Conservation (phyloP, 1,284 basidiomycete genomes). For the Ganoderma meredithae region DNA sequence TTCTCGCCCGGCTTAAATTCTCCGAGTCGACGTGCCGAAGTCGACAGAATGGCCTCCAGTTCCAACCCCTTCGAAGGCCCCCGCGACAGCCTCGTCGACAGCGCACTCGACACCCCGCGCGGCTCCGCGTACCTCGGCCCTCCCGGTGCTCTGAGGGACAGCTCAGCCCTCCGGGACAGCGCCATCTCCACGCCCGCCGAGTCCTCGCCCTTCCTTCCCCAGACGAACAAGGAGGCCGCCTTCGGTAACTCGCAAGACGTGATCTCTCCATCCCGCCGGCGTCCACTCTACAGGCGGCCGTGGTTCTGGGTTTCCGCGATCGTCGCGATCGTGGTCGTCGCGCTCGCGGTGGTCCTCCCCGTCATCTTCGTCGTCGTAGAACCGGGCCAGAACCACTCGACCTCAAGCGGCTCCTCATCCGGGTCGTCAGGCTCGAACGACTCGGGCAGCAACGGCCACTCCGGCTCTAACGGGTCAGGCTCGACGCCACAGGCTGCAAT, state of each 20-base stretch:
- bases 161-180: conserved; percentile 12
- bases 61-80: conserved; percentile 9
- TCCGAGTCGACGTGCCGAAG: neutral
- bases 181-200: conserved; percentile 22
- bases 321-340: conserved; percentile 35
- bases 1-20: conserved; percentile 3
- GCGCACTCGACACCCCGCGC: conserved; percentile 20
- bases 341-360: conserved; percentile 49
- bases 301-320: conserved; percentile 33
- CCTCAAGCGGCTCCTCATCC: conserved; percentile 15
- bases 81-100: conserved; percentile 18
- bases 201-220: conserved; percentile 21
- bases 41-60: conserved; percentile 7
- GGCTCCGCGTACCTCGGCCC: conserved; percentile 23
- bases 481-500: conserved; percentile 18
- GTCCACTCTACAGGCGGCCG: conserved; percentile 36
- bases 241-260: conserved; percentile 3
- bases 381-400: conserved; percentile 39
- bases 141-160: neutral
- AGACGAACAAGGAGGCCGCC: conserved; percentile 17
- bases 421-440: conserved; percentile 23
- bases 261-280: conserved; percentile 8
- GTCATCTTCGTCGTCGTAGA: conserved; percentile 52
- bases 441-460: conserved; percentile 6
- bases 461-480: conserved; percentile 26